Evolutionary conservation across 2,329 filamentous ascomycete genomes (phyloP).

Genomic region (Chrysoporthe puriensis): DNA sequence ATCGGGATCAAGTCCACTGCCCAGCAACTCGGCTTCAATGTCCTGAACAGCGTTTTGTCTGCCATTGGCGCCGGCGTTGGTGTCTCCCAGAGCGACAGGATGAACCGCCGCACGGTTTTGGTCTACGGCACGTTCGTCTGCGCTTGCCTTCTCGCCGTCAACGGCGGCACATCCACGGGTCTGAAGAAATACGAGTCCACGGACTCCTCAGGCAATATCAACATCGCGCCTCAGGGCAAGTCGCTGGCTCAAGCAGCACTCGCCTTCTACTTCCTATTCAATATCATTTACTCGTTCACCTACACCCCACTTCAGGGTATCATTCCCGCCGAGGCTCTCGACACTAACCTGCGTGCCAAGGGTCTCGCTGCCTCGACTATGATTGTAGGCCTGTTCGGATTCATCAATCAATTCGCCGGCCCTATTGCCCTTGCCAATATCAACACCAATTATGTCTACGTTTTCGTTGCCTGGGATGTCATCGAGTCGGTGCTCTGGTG

Average conservation of each 20-base stretch:
- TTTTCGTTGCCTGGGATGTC: conserved; percentile 54
- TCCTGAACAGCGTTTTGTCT: conserved; percentile 51
- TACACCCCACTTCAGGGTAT: conserved; percentile 55
- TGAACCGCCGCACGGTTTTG: conserved; percentile 51
- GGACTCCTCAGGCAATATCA: conserved; percentile 32
- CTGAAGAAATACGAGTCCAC: conserved; percentile 35
- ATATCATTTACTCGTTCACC: conserved; percentile 53
- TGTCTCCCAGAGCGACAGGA: conserved; percentile 47
- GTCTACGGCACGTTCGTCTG: conserved; percentile 49
- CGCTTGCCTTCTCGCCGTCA: conserved; percentile 47
- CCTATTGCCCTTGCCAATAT: conserved; percentile 52
- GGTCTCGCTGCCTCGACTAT: conserved; percentile 50
- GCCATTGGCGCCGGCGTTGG: conserved; percentile 49
- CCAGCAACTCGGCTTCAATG: conserved; percentile 47
- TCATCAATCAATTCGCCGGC: conserved; percentile 53
- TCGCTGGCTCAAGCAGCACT: conserved; percentile 48
- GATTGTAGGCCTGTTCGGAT: conserved; percentile 49
- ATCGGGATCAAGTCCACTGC: conserved; percentile 42
- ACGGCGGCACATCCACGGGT: conserved; percentile 48
- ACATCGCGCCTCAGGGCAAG: conserved; percentile 34
- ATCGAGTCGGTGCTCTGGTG: conserved; percentile 49
- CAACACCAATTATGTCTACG: conserved; percentile 47
- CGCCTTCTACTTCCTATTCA: conserved; percentile 54
- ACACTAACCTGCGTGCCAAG: conserved; percentile 53
- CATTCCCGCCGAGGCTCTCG: conserved; percentile 51